Evolutionary conservation across 306 rosid species (phyloP).

Genomic region (Glycine tomentella): DNA sequence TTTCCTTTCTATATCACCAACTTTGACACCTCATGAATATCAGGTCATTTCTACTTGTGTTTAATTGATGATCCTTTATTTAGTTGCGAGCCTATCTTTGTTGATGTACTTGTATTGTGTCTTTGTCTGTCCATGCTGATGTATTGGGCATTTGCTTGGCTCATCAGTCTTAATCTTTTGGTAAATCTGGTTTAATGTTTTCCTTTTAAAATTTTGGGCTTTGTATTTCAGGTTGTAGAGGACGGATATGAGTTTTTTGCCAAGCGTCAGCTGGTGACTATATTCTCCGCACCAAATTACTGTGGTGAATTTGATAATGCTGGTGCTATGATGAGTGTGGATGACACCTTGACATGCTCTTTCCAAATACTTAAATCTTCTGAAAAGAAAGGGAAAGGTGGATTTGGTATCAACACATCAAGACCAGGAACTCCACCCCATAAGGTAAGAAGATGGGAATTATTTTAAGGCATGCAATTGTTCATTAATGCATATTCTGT

Average conservation of each 20-base stretch:
- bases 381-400: conserved; percentile 56
- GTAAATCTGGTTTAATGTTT: conserved; percentile 15
- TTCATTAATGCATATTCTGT: conserved; percentile 1
- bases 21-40: not conserved
- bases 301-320: conserved; percentile 61
- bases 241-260: conserved; percentile 62
- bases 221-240: conserved; percentile 54
- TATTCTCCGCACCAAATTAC: conserved; percentile 61
- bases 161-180: not conserved
- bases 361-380: conserved; percentile 61
- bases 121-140: conserved; percentile 22
- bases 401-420: conserved; percentile 52
- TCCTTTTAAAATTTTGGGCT: conserved; percentile 18
- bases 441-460: conserved; percentile 48
- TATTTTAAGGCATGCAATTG: conserved; percentile 24
- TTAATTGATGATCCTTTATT: conserved; percentile 9
- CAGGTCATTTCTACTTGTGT: conserved; percentile 20
- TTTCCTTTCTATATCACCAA: conserved; percentile 41
- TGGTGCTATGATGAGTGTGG: conserved; percentile 63
- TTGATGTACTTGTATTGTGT: not conserved
- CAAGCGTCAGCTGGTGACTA: conserved; percentile 56
- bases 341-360: conserved; percentile 58
- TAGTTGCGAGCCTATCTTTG: not conserved
- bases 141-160: conserved; percentile 10
- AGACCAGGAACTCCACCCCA: conserved; percentile 65